Evolutionary conservation across 768 basidiomycete species (phyloP).

Genomic region (Sporobolomyces phaffii): DNA sequence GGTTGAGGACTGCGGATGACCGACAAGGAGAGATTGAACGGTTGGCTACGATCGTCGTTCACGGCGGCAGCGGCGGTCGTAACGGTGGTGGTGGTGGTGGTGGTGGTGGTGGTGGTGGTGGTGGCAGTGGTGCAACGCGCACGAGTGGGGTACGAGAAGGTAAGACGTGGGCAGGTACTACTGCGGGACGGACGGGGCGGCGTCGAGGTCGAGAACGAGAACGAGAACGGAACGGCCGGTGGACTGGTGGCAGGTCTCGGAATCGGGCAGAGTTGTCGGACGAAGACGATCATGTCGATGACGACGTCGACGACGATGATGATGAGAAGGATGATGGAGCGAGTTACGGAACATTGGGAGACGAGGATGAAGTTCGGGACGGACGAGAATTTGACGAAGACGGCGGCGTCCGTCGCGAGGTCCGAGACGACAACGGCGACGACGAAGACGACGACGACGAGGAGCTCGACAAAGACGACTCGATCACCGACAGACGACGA

Average conservation of each 20-base stretch:
- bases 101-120: background rate
- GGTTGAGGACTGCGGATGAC: conserved; percentile 26
- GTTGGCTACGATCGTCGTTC: conserved; percentile 7
- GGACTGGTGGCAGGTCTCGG: no score
- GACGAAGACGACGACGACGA: no score
- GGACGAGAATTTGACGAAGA: no score
- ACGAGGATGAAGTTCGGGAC: no score
- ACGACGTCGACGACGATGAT: background rate
- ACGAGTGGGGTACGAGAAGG: background rate
- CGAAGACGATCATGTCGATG: no score
- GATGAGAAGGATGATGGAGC: background rate
- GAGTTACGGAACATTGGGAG: no score
- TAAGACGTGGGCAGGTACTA: background rate
- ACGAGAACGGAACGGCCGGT: no score
- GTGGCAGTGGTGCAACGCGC: no score
- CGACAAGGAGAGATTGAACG: conserved; percentile 31
- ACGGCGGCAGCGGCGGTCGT: background rate
- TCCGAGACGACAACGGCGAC: no score
- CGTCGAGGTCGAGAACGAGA: background rate
- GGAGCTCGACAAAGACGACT: no score
- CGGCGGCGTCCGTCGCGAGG: no score
- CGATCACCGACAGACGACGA: background rate
- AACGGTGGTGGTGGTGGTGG: conserved; percentile 3
- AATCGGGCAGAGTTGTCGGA: no score
- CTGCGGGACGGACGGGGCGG: background rate